Conservation (phyloP, 2,329 filamentous ascomycete genomes). For the Ascochyta pisi region DNA sequence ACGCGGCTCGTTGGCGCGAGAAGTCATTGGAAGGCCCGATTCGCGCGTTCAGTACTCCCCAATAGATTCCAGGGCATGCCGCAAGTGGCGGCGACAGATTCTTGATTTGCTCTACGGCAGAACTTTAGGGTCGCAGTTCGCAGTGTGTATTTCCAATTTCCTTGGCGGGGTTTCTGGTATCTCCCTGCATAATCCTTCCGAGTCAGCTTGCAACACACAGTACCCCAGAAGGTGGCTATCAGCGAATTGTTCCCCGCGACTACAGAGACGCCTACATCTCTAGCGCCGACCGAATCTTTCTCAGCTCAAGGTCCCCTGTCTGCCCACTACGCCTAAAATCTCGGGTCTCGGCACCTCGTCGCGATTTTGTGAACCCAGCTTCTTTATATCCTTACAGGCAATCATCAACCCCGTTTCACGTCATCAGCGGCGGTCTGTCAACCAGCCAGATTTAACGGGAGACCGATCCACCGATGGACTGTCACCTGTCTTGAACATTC, state of each 20-base stretch:
- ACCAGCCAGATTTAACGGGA: constrained; percentile 3
- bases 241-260: constrained; percentile 6
- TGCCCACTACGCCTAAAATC: background rate
- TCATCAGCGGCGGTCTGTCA: background rate
- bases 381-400: constrained; percentile 5
- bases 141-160: background rate
- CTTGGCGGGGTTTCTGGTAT: constrained; percentile 6
- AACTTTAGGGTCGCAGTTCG: background rate
- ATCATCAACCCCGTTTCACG: constrained; percentile 14
- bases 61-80: constrained; percentile 5
- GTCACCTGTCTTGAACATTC: background rate
- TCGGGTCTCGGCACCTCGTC: constrained; percentile 3
- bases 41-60: background rate
- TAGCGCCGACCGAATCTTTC: background rate
- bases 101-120: constrained; percentile 2
- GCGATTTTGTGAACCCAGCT: constrained; percentile 5
- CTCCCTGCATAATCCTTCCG: background rate
- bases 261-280: constrained; percentile 2
- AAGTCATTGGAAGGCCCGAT: constrained; percentile 10
- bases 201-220: constrained; percentile 10
- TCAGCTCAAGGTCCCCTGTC: background rate
- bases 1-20: constrained; percentile 10
- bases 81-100: constrained; percentile 3
- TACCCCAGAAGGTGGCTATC: constrained; percentile 3
- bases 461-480: constrained; percentile 7